phyloP scores from a whole-genome alignment of 2,329 filamentous ascomycete genomes.

The Trichophyton schoenleinii region DNA sequence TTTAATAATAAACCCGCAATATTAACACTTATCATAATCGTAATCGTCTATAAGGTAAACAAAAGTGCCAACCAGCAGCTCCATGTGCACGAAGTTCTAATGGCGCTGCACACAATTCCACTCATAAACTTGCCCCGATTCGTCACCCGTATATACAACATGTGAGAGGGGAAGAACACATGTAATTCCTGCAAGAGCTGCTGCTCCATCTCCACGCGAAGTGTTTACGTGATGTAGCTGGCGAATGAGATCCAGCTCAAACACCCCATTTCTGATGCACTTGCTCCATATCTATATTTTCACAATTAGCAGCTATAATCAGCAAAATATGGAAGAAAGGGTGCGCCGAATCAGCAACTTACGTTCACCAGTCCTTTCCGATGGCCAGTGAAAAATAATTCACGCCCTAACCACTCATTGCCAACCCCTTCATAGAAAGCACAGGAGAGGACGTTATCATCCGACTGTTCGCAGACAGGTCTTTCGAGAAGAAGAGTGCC shows the following conservation, averaged over 20 bases:
- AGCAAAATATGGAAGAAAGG: neutral
- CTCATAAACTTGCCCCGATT: conserved; percentile 69
- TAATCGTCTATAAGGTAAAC: neutral
- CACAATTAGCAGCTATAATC: neutral
- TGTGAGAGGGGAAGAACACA: conserved; percentile 74
- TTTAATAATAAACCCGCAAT: neutral
- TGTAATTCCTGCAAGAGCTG: conserved; percentile 57
- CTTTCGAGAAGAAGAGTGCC: conserved; percentile 72
- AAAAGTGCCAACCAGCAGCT: neutral
- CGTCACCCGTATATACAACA: conserved; percentile 84
- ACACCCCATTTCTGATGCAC: conserved; percentile 48
- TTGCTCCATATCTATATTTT: conserved; percentile 45
- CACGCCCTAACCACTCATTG: conserved; percentile 83
- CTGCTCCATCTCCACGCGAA: conserved; percentile 47
- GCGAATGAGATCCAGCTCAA: conserved; percentile 66
- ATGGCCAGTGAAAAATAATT: conserved; percentile 82
- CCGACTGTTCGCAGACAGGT: conserved; percentile 57
- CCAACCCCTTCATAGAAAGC: conserved; percentile 86
- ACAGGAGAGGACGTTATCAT: conserved; percentile 68
- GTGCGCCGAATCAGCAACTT: conserved; percentile 9
- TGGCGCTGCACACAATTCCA: conserved; percentile 45
- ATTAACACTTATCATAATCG: conserved; percentile 1
- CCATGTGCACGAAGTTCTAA: conserved; percentile 12
- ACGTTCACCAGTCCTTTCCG: conserved; percentile 67
- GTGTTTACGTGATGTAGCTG: conserved; percentile 68